A percentile compares a stretch with the other conserved stretches of the same genome.
Conservation (phyloP, 495 filamentous ascomycete genomes). For the Penicillium arizonense region DNA sequence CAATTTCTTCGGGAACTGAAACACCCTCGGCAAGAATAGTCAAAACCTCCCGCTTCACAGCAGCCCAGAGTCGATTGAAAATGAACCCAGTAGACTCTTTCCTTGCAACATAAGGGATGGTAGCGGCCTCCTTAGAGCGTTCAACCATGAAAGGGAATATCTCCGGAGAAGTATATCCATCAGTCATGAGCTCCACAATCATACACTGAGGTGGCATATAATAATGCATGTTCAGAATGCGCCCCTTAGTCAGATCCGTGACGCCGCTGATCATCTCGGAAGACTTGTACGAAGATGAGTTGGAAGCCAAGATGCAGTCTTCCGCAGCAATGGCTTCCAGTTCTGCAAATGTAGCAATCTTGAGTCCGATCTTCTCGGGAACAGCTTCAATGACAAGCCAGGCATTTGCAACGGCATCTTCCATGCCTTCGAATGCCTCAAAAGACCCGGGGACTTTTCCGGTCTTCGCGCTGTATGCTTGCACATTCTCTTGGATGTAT, state of each 20-base stretch:
- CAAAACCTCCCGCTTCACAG: conserved; percentile 51
- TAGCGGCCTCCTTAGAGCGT: conserved; percentile 35
- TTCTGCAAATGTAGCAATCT: conserved; percentile 46
- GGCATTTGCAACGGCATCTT: conserved; percentile 38
- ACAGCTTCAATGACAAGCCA: conserved; percentile 55
- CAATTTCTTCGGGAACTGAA: conserved; percentile 40
- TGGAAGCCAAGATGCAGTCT: conserved; percentile 53
- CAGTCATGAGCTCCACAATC: conserved; percentile 52
- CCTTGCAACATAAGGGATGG: conserved; percentile 39
- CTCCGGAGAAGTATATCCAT: conserved; percentile 39
- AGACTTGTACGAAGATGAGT: conserved; percentile 48
- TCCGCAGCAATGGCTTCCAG: conserved; percentile 39
- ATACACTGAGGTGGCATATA: conserved; percentile 43
- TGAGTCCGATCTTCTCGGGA: conserved; percentile 51
- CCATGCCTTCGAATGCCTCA: conserved; percentile 30
- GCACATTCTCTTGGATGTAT: conserved; percentile 37
- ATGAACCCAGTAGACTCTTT: conserved; percentile 51
- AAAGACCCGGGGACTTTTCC: conserved; percentile 24
- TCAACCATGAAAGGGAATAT: conserved; percentile 44
- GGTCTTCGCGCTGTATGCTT: conserved; percentile 33
- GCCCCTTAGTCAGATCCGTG: conserved; percentile 23
- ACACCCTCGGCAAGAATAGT: conserved; percentile 48
- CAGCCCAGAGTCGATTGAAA: conserved; percentile 53
- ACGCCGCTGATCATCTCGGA: conserved; percentile 45
- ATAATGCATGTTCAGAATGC: conserved; percentile 49